Evolutionary conservation across 2,329 filamentous ascomycete genomes (phyloP), one percentile per base, ranked within the genome.

Genomic region (Sordariomycetes sp.): DNA sequence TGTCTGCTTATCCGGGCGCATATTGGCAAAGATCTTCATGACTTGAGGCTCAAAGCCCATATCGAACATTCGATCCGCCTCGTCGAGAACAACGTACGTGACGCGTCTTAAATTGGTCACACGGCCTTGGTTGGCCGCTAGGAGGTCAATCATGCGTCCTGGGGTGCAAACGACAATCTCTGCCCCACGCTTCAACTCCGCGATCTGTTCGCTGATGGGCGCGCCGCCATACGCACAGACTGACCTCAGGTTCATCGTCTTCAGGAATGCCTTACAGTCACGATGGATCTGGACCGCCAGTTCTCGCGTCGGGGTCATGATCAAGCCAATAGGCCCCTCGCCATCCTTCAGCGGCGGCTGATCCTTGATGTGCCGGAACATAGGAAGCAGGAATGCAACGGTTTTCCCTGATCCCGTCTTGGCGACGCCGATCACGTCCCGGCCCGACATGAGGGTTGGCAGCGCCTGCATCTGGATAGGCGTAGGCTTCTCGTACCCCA

Each of bases 1-100:
- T 0, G 91, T 96, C 69, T 99, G 94, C 55, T 89, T 86, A 69
- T 97, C 89, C 0, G 94, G 92, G 54, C 94, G 87, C 69, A 96
- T 88, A 66, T 94, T 96, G 63, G 85, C 85, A 68, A 97, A 86
- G 60, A 99, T 94, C 72, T 96, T 97, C 84, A 94, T 94, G 58
- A 99, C 92, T 71, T 99, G 94, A 2, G 94, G 93, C 72, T 96
- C 93, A 68, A 99, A 99, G 16, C 94, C 94, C 94, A 99, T 97
- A 70, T 99, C 94, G 69, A 97, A 97, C 94, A 99, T 97, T 61
- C 94, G 88, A 72, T 99, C 94, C 54, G 94, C 94, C 74, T 99
- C 94, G 69, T 99, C 94, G 46, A 99, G 82, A 12, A 99, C 94
- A 25, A 97, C 85, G 69, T 97, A 99, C 0, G 90, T 94, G 14